Conservation (phyloP, 805 yeast species). For the Starmerella roubikii region DNA sequence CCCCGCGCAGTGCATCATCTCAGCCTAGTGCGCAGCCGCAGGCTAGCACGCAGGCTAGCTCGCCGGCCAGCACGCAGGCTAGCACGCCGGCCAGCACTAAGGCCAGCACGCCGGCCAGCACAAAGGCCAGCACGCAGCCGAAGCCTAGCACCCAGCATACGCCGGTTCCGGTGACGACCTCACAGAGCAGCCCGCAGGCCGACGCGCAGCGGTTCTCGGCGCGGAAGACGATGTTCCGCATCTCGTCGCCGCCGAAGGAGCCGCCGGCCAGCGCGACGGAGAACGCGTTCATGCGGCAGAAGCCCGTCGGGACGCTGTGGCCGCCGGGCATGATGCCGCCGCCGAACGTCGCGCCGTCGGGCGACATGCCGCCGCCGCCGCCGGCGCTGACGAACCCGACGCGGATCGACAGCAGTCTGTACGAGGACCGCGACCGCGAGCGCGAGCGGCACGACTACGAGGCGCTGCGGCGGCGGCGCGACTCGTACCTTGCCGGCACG, state of each 20-base stretch:
- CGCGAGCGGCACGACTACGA: neutral
- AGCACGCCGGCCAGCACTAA: neutral
- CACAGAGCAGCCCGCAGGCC: too few species aligned
- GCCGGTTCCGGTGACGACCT: too few species aligned
- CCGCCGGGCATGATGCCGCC: conserved; percentile 1
- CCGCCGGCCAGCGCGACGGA: neutral
- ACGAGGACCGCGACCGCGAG: neutral
- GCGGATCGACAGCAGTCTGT: neutral
- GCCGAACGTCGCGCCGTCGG: neutral
- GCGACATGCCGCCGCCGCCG: conserved; percentile 1
- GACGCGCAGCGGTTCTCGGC: too few species aligned
- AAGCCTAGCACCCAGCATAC: too few species aligned
- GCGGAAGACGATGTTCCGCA: too few species aligned
- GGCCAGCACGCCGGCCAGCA: too few species aligned
- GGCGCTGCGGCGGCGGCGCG: neutral
- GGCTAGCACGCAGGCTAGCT: neutral
- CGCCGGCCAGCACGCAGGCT: neutral
- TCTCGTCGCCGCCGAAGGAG: too few species aligned
- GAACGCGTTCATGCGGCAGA: neutral
- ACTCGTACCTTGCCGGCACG: too few species aligned
- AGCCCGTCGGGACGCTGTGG: neutral
- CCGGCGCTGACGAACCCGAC: neutral
- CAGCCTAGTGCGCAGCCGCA: neutral
- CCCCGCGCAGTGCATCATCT: neutral
- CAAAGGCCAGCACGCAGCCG: too few species aligned